Evolutionary conservation across 2,329 filamentous ascomycete species (phyloP).

Genomic region (Colletotrichum somersetense): DNA sequence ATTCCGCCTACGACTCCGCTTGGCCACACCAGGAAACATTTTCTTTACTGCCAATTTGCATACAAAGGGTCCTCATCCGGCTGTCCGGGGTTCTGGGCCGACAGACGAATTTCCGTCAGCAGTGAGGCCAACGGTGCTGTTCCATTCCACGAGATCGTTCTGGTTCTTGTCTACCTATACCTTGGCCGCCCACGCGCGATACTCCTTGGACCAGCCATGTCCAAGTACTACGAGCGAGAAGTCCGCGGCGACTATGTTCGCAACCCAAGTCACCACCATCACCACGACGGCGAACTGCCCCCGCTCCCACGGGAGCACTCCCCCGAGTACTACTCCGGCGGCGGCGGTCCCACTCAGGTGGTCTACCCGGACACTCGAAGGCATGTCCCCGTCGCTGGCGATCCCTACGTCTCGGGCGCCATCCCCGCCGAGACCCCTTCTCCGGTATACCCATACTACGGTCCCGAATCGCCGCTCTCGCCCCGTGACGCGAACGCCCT

Average conservation of each 20-base stretch:
- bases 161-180: not conserved
- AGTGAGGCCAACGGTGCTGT: not conserved
- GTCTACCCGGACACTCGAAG: slow-evolving; percentile 19
- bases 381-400: slow-evolving; percentile 2
- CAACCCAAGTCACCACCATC: slow-evolving; percentile 43
- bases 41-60: not conserved
- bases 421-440: slow-evolving; percentile 12
- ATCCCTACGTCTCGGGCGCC: slow-evolving; percentile 34
- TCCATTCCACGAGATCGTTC: not conserved
- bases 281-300: slow-evolving; percentile 45
- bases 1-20: not conserved
- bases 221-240: slow-evolving; percentile 49
- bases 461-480: slow-evolving; percentile 20
- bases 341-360: slow-evolving; percentile 40
- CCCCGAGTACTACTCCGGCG: slow-evolving; percentile 51
- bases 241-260: slow-evolving; percentile 47
- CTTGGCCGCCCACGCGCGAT: no score
- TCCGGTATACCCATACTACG: slow-evolving; percentile 20
- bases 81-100: not conserved
- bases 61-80: not conserved
- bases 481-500: slow-evolving; percentile 23
- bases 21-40: not conserved
- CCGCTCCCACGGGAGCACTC: slow-evolving; percentile 44
- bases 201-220: slow-evolving; percentile 29
- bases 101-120: not conserved